phyloP scores from a whole-genome alignment of 768 basidiomycete genomes.

The Suillus occidentalis region DNA sequence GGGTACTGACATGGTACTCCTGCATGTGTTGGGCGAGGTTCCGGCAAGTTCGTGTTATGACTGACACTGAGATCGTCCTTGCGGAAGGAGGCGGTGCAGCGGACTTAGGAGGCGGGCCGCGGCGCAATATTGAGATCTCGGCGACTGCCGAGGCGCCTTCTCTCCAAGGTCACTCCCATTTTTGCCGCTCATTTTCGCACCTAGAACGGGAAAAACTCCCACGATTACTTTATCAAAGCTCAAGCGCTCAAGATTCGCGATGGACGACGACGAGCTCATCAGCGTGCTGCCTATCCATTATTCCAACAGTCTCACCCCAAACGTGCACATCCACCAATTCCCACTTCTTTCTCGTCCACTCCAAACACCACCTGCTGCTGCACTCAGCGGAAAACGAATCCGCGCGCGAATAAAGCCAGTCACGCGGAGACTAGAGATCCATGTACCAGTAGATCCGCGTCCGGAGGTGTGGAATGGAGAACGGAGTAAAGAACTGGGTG shows the following conservation, averaged over 20 bases:
- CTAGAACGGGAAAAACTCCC: neutral
- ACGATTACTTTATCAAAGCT: neutral
- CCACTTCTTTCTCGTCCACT: conserved; percentile 74
- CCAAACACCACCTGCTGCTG: conserved; percentile 74
- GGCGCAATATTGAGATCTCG: too few species aligned
- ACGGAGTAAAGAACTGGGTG: conserved; percentile 63
- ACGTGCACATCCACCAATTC: conserved; percentile 79
- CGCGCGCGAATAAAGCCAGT: conserved; percentile 69
- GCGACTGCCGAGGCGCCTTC: too few species aligned
- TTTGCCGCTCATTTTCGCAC: too few species aligned
- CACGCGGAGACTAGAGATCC: conserved; percentile 66
- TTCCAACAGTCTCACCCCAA: conserved; percentile 58
- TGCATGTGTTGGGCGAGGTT: too few species aligned
- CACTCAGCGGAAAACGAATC: conserved; percentile 72
- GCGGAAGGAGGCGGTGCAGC: too few species aligned
- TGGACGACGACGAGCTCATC: conserved; percentile 52
- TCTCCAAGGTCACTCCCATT: too few species aligned
- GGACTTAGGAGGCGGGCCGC: too few species aligned
- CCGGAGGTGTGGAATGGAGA: conserved; percentile 81
- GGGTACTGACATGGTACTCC: too few species aligned
- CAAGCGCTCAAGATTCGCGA: neutral
- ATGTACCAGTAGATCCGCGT: conserved; percentile 79
- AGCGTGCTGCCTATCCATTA: conserved; percentile 70
- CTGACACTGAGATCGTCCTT: too few species aligned
- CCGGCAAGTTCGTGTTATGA: too few species aligned